Evolutionary conservation across 306 rosid species (phyloP).

Genomic region (Pterocarpus macrocarpus): DNA sequence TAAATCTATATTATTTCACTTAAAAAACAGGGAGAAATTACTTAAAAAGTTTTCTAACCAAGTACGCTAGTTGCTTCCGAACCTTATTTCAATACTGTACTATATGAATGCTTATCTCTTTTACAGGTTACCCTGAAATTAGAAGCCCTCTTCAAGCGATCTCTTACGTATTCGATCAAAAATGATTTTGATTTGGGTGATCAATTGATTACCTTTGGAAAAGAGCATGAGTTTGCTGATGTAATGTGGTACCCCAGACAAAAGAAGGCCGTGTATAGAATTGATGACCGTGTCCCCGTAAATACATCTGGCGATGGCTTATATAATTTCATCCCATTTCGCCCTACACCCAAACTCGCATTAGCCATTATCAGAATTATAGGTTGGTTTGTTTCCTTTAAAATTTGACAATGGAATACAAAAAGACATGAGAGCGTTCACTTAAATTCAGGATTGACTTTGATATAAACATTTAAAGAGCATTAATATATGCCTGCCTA

Average conservation of each 20-base stretch:
- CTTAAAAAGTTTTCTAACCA: too few species aligned
- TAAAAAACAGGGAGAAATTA: too few species aligned
- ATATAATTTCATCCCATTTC: slow-evolving; percentile 62
- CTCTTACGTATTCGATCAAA: slow-evolving; percentile 55
- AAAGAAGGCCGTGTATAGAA: slow-evolving; percentile 59
- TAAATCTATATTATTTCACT: too few species aligned
- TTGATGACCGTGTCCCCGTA: slow-evolving; percentile 60
- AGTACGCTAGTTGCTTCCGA: too few species aligned
- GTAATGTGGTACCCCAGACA: slow-evolving; percentile 74
- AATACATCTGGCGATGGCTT: slow-evolving; percentile 59
- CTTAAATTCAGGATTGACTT: too few species aligned
- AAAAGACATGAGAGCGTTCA: too few species aligned
- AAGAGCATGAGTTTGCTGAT: slow-evolving; percentile 68
- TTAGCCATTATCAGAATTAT: slow-evolving; percentile 46
- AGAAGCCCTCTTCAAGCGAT: slow-evolving; percentile 69
- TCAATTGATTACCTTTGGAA: slow-evolving; percentile 57
- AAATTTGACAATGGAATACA: too few species aligned
- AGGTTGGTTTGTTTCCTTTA: slow-evolving; percentile 46
- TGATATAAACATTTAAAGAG: too few species aligned
- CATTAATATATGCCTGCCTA: background rate
- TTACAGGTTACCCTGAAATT: slow-evolving; percentile 68
- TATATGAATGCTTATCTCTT: background rate
- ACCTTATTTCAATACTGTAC: too few species aligned
- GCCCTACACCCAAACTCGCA: slow-evolving; percentile 41
- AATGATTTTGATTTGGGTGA: slow-evolving; percentile 66